These are phyloP conservation scores for Neoarthrinium moseri DNA, from an alignment of 2,329 filamentous ascomycete genomes.

Conservation along the genomic window DNA sequence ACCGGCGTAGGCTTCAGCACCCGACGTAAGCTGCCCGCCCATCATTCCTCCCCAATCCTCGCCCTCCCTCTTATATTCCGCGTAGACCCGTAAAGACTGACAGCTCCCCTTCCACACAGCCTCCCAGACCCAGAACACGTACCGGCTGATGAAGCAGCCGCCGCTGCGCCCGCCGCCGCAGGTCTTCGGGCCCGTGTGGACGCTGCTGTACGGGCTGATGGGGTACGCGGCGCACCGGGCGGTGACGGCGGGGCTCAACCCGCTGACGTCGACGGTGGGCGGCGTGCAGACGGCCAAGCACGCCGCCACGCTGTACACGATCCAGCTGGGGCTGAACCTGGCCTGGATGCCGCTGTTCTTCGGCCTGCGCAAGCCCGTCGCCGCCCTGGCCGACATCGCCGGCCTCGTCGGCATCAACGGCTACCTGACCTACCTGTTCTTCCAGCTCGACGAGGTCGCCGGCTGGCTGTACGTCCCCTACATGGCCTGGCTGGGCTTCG, in stretches of 20 bases:
- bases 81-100: constrained; percentile 7
- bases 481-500: constrained; percentile 81
- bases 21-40: constrained; percentile 49
- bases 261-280: constrained; percentile 39
- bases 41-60: constrained; percentile 5
- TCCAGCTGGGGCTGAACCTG: constrained; percentile 83
- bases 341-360: constrained; percentile 95
- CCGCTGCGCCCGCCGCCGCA: constrained; percentile 59
- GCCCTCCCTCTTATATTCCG: too few relatives aligned
- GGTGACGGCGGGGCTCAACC: constrained; percentile 60
- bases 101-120: constrained; percentile 35
- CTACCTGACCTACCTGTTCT: constrained; percentile 76
- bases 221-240: constrained; percentile 86
- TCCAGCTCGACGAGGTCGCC: constrained; percentile 68
- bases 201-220: constrained; percentile 71
- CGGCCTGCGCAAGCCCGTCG: constrained; percentile 67
- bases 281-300: constrained; percentile 46
- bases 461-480: constrained; percentile 80
- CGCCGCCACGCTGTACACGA: constrained; percentile 77
- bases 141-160: constrained; percentile 66
- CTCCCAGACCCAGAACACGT: constrained; percentile 58
- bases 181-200: constrained; percentile 67
- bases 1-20: constrained; percentile 70
- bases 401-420: constrained; percentile 69
- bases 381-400: constrained; percentile 74